A percentile compares a stretch with the other conserved stretches of the same genome.
Evolutionary conservation across 2,329 filamentous ascomycete species (phyloP).

Genomic region (Calonectria crousiana): DNA sequence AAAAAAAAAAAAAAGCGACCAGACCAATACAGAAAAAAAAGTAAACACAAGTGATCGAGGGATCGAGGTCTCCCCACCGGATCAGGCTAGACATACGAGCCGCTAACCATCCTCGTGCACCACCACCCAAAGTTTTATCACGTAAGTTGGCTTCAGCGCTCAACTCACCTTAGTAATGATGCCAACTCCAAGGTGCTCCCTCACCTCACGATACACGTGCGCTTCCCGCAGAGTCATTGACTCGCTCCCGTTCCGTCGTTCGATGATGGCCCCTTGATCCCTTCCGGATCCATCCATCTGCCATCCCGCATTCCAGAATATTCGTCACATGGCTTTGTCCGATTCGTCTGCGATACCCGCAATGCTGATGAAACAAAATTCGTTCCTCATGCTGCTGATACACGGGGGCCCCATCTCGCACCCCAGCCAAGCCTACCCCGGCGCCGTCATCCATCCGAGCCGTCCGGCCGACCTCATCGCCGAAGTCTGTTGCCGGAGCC

Average conservation of each 20-base stretch:
- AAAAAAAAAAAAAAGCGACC: not conserved
- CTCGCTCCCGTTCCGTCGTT: not conserved
- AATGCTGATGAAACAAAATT: not conserved
- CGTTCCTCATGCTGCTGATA: not conserved
- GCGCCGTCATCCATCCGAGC: not conserved
- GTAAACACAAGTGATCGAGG: not conserved
- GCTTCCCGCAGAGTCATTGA: not conserved
- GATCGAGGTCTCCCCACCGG: not conserved
- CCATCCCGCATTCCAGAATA: slow-evolving; percentile 4
- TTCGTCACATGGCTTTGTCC: not conserved
- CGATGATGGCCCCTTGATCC: not conserved
- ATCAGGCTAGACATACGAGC: not conserved
- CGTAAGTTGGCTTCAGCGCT: slow-evolving; percentile 4
- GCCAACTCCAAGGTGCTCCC: not conserved
- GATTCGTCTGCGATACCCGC: not conserved
- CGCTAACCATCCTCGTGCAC: not conserved
- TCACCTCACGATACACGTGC: not conserved
- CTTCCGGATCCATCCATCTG: not conserved
- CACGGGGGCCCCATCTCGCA: not conserved
- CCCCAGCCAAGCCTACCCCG: not conserved
- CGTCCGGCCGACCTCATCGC: not conserved
- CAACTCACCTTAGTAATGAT: not conserved
- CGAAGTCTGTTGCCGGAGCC: not conserved
- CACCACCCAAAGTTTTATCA: not conserved
- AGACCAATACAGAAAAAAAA: not conserved